phyloP scores from a whole-genome alignment of 2,329 filamentous ascomycete species.

The Fonsecaea erecta region DNA sequence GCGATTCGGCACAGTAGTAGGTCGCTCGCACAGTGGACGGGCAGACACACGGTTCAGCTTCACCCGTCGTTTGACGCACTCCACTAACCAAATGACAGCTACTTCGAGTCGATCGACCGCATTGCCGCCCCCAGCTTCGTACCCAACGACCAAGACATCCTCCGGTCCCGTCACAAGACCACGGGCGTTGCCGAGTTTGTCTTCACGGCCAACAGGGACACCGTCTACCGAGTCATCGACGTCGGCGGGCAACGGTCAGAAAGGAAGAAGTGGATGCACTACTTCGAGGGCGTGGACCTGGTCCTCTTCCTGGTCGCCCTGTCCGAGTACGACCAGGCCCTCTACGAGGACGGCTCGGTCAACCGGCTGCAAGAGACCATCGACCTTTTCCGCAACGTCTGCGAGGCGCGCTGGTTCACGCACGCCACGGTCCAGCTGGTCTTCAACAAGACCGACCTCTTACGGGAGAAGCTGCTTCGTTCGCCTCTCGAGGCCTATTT shows the following conservation, averaged over 20 bases:
- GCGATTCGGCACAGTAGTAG: constrained; percentile 95
- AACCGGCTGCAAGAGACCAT: constrained; percentile 76
- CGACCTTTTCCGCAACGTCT: constrained; percentile 72
- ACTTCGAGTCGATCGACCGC: constrained; percentile 92
- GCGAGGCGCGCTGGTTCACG: constrained; percentile 73
- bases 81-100: constrained; percentile 63
- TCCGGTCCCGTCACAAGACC: constrained; percentile 94
- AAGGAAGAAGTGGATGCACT: constrained; percentile 99
- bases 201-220: constrained; percentile 82
- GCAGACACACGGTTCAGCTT: neutral
- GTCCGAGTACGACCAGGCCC: constrained; percentile 92
- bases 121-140: constrained; percentile 91
- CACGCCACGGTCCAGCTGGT: constrained; percentile 74
- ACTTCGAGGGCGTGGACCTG: constrained; percentile 96
- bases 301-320: constrained; percentile 97
- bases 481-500: constrained; percentile 78
- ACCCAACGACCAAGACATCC: constrained; percentile 92
- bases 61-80: neutral
- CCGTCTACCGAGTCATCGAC: constrained; percentile 97
- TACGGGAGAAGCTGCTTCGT: constrained; percentile 74
- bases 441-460: constrained; percentile 75
- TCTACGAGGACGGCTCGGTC: constrained; percentile 94
- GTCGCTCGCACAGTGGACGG: constrained; percentile 40
- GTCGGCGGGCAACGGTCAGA: constrained; percentile 94
- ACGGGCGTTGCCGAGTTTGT: constrained; percentile 96